Evolutionary conservation across 345 rosid genomes (phyloP), one percentile per base, ranked within the genome.

Genomic region (Capsella bursapastoris): DNA sequence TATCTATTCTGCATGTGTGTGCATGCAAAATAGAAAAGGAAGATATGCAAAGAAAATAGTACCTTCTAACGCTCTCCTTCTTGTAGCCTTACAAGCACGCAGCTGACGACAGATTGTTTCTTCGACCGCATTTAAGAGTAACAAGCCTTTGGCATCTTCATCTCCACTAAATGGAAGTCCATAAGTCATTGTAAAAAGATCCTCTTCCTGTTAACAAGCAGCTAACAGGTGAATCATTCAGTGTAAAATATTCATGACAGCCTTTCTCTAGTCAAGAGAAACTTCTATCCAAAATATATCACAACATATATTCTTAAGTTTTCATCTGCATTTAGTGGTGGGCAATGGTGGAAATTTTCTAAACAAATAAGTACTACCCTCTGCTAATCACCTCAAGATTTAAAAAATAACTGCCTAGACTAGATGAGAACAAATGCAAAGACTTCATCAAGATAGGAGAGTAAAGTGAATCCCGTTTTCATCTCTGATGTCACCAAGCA

Each of bases 111-210:
- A 81, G 71, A 90, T 79, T 35, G 89, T 87, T 84, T 95, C 97
- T 86, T 95, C 99, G 25, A 90, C 93, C 29, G 97, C 92, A 84
- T 90, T 95, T 77, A 95, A 51, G 78, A 90, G 80, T 48, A 87
- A 82, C 75, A 92, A 81, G 83, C 97, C 91, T 82, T 86, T 92
- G 14, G 84, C 92, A 83, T 95, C 99, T 73, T 88, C 97, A 52
- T 84, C 86, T 68, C 78, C 93, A 73, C 28, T 78, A 60, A 95
- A 79, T 76, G 97, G 90, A 82, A 95, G 96, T 64, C 99, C 97
- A 78, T 90, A 90, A 45, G 93, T 68, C 97, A 90, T 92, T 3
- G 89, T 87, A 70, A 95, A 84, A 71, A 90, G 85, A 85, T 95
- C 99, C 80, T 95, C 99, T 83, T 95, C 99, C 99, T 92, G 77